Conservation (phyloP, 139 green algal species). For the Coccomyxa sp. region DNA sequence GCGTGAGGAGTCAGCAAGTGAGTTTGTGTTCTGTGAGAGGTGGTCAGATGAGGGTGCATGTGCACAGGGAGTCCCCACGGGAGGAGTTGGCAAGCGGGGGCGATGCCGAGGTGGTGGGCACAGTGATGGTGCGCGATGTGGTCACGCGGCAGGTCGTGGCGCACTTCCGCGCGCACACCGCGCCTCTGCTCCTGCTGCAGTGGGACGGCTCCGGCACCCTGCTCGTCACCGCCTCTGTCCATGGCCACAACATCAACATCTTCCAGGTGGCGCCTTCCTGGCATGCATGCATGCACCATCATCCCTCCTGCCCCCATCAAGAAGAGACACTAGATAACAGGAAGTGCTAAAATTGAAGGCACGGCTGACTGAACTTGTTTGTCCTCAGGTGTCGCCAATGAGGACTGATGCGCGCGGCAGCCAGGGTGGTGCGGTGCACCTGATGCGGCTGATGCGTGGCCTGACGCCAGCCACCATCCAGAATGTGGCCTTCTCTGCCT, state of each 20-base stretch:
- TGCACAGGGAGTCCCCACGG: background rate
- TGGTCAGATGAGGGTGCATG: no score
- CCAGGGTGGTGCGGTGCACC: conserved; percentile 1
- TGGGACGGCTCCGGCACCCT: conserved; percentile 55
- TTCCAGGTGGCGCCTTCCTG: conserved; percentile 13
- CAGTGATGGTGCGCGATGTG: conserved; percentile 53
- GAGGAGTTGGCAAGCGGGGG: background rate
- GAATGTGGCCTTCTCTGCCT: conserved; percentile 45
- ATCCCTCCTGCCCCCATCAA: background rate
- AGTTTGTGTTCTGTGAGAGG: no score
- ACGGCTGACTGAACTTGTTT: background rate
- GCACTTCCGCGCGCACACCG: conserved; percentile 54
- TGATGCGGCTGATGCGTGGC: conserved; percentile 54
- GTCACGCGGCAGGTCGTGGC: conserved; percentile 34
- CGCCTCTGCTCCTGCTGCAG: conserved; percentile 31
- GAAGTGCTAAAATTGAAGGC: no score
- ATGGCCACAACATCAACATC: conserved; percentile 54
- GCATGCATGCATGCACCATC: background rate
- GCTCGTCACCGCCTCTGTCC: conserved; percentile 49
- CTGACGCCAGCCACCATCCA: conserved; percentile 60
- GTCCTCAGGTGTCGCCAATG: background rate
- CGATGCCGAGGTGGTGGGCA: conserved; percentile 26
- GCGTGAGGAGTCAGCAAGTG: background rate
- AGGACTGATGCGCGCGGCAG: background rate
- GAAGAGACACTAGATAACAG: background rate